Evolutionary conservation across 1,139 yeast species (phyloP).

Genomic region (Yamadazyma friedrichii): DNA sequence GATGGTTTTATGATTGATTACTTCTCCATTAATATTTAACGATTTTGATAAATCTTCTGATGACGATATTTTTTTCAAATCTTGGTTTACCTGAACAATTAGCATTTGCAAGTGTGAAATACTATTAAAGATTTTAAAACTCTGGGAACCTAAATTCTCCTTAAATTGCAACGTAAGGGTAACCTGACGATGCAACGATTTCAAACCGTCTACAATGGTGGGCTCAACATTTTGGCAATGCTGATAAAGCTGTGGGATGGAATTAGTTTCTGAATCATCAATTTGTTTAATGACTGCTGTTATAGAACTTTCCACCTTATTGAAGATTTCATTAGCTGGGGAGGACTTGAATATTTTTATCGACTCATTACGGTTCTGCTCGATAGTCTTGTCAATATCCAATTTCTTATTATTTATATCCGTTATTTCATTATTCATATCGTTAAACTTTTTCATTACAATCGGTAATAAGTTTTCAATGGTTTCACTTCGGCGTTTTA

Average conservation of each 20-base stretch:
- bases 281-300: background rate
- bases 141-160: constrained; percentile 21
- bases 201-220: background rate
- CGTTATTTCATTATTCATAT: constrained; percentile 30
- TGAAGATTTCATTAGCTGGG: constrained; percentile 1
- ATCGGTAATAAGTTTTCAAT: constrained; percentile 29
- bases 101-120: constrained; percentile 42
- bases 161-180: constrained; percentile 22
- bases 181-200: constrained; percentile 1
- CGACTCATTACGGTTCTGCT: constrained; percentile 34
- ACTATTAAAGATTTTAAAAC: constrained; percentile 26
- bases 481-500: constrained; percentile 22
- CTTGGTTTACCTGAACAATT: constrained; percentile 35
- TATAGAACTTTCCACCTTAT: background rate
- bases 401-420: constrained; percentile 27
- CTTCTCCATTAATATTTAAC: background rate
- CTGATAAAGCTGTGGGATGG: background rate
- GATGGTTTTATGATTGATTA: constrained; percentile 22
- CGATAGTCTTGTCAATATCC: constrained; percentile 32
- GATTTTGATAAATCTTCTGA: constrained; percentile 3
- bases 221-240: background rate
- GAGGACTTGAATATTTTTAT: constrained; percentile 26
- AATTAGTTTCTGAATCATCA: background rate
- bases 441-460: constrained; percentile 38
- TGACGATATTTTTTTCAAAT: constrained; percentile 22